Evolutionary conservation across 192 early-diverging fungal species (phyloP), one percentile per base, ranked within the genome.

Genomic region (Coemansia sp.): DNA sequence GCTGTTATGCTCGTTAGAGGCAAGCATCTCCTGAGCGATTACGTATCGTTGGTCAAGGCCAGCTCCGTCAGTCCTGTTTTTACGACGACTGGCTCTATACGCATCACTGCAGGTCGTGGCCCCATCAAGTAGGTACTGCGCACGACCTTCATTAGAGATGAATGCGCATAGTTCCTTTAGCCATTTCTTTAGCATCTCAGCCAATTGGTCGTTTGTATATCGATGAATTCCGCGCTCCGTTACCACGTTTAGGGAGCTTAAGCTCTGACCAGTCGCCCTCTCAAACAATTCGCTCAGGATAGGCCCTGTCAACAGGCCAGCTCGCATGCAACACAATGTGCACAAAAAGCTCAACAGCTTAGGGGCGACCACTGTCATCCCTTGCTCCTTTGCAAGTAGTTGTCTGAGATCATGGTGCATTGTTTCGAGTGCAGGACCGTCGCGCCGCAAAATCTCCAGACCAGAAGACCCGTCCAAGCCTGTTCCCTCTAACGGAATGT

Each of bases 11-110:
- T 35, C 39, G 19, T 74, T 33, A 1, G 21, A 26, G 2, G 47
- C 58, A 40, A 82, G 47, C 74, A 82, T 70, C 39, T 58, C 26
- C 19, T 47, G 23, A 1, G 75, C 72, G 17, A 70, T 37, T 17
- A 26, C 21, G 17, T 60, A 66, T 2, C 52, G 16, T 1, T 60
- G 26, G 23, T 81, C 70, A 32, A 58, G 33, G 17, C 58, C 23
- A 0, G 8, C 8, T 4, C 9, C 32, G 28, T 21, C 23, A 4
- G 11, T 5, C 2, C 57, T 33, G 1, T 19, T 14, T 13, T 47
- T 21, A 4, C 40, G 40, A 26, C 73, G 72, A 52, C 63, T 28
- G 11, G 11, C 5, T 28, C 59, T 37, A 38, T 80, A 80, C 37
- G 19, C 7, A 3, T 35, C 42, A 14, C 66, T 37, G 47, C 75